Evolutionary conservation across 441 rosid genomes (phyloP), one percentile per base, ranked within the genome.

Genomic region (Cnidoscolus chayamansa): DNA sequence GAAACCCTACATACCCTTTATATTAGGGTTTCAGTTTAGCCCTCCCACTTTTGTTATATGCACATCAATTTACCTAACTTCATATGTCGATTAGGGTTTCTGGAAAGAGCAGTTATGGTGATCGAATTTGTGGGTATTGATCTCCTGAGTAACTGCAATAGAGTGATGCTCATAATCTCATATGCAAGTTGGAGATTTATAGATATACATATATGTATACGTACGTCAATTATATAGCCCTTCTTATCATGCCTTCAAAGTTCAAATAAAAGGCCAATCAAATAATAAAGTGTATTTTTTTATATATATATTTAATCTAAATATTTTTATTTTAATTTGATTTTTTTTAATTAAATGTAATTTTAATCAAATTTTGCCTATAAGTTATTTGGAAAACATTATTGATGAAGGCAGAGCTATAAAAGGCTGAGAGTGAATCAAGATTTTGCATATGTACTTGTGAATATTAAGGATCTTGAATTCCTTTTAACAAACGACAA

Each of bases 401-500:
- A 49, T 49, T 55, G 59, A 55, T n/a, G 59, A 55, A 55, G 30
- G 17, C 17, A 55, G 59, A 55, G 12, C 59, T 55, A 17, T 11
- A 55, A 55, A n/a, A 11, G 20, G 4, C 15, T 19, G 2, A 0
- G n/a, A 12, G 9, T 15, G 16, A 1, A 2, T 19, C 9, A 0
- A 35, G 66, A 67, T 49, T 13, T 77, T 2, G 54, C 72, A 8
- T 73, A 77, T 62, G 70, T 68, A 4, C 61, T 72, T 17, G 48
- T 72, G 49, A 48, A 31, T 15, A 0, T 67, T 61, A 76, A 77
- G 45, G 72, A 61, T n/a, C 63, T 51, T 43, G 54, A 72, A 47
- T 17, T 77, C 20, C 68, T 65, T 32, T 3, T 77, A 2, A 63
- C 74, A 20, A 31, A 64, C 5, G 63, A 77, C n/a, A 68, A 68